phyloP scores from a whole-genome alignment of 306 rosid species.

The Gastrolobium bilobum region DNA sequence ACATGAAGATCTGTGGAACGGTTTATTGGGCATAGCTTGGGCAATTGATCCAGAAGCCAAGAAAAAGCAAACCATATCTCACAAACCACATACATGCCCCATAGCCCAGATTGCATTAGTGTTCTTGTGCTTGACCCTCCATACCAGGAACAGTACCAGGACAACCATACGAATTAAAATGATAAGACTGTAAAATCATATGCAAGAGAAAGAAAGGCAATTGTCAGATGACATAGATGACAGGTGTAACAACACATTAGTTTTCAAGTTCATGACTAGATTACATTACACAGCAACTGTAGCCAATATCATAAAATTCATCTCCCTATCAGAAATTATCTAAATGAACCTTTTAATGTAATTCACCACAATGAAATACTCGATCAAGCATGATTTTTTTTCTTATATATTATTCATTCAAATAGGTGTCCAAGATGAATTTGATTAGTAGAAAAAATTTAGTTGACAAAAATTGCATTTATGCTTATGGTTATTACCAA shows the following conservation, averaged over 20 bases:
- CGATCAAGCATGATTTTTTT: background rate
- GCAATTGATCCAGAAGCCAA: constrained; percentile 96
- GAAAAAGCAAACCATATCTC: constrained; percentile 99
- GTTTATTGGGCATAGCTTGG: constrained; percentile 88
- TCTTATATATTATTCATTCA: background rate
- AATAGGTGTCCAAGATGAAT: background rate
- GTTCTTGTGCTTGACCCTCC: constrained; percentile 81
- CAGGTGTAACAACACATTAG: background rate
- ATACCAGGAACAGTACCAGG: constrained; percentile 76
- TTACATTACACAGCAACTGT: background rate
- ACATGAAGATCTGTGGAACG: constrained; percentile 91
- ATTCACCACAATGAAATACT: background rate
- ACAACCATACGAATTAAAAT: constrained; percentile 74
- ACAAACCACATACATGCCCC: constrained; percentile 97
- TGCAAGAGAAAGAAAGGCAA: constrained; percentile 37
- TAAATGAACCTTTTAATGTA: background rate
- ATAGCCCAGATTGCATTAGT: constrained; percentile 89
- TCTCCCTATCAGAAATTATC: background rate
- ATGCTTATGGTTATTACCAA: background rate
- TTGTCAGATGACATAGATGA: constrained; percentile 42
- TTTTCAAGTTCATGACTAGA: background rate
- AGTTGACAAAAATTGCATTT: background rate
- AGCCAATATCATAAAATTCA: background rate
- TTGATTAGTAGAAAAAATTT: background rate
- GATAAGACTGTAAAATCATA: constrained; percentile 73